Percentiles rank a stretch among this genome's conserved stretches.
phyloP scores from a whole-genome alignment of 140 eudicot genomes.

The Cichorium intybus region DNA sequence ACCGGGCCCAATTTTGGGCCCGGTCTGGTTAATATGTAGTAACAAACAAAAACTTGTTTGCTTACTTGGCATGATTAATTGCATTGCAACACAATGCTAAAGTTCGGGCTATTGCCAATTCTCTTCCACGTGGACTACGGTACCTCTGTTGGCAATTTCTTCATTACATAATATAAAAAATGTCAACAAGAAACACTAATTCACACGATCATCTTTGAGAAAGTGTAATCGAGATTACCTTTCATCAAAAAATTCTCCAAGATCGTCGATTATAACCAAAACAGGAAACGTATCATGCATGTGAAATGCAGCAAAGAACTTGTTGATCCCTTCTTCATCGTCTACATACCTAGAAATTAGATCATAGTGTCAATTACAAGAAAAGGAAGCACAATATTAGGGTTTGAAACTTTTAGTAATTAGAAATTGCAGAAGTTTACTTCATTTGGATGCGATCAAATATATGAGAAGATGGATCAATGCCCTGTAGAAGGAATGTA shows the following conservation, averaged over 20 bases:
- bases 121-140: constrained; percentile 72
- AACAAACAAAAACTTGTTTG: not conserved
- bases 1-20: too few species aligned
- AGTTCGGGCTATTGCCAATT: constrained; percentile 67
- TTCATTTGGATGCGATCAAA: constrained; percentile 67
- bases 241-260: constrained; percentile 68
- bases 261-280: constrained; percentile 67
- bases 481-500: constrained; percentile 41
- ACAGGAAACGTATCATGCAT: constrained; percentile 50
- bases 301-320: constrained; percentile 91
- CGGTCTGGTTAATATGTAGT: not conserved
- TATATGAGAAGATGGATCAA: constrained; percentile 58
- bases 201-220: not conserved
- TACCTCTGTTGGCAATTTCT: constrained; percentile 71
- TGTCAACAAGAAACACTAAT: not conserved
- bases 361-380: constrained; percentile 3
- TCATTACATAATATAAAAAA: constrained; percentile 11
- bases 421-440: constrained; percentile 30
- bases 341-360: constrained; percentile 64
- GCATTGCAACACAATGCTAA: constrained; percentile 76
- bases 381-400: not conserved
- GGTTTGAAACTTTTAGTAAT: not conserved
- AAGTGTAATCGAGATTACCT: constrained; percentile 34
- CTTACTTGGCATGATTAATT: constrained; percentile 84
- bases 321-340: constrained; percentile 70